A percentile compares a stretch with the other conserved stretches of the same genome.
These are phyloP conservation scores for Dipodascus geniculatus DNA, from an alignment of 805 yeast species.

Conservation along the genomic window DNA sequence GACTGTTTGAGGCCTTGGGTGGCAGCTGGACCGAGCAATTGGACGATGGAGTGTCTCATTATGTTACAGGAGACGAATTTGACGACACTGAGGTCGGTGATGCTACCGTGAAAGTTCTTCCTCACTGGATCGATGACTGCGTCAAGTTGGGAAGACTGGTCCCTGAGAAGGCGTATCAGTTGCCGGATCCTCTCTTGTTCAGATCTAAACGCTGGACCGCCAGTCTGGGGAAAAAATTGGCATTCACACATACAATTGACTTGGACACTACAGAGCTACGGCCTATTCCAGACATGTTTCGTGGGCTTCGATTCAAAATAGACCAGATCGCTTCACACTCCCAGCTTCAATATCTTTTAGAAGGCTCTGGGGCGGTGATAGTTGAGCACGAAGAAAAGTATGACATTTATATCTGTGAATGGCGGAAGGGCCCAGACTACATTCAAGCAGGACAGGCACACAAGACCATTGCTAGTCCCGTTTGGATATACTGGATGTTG, in stretches of 20 bases:
- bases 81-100: slow-evolving; percentile 23
- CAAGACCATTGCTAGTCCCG: slow-evolving; percentile 48
- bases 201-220: neutral
- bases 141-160: slow-evolving; percentile 39
- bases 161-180: slow-evolving; percentile 41
- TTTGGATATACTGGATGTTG: slow-evolving; percentile 67
- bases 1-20: neutral
- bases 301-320: neutral
- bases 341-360: neutral
- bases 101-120: slow-evolving; percentile 45
- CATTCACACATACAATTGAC: neutral
- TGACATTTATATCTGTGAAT: slow-evolving; percentile 49
- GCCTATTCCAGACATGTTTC: neutral
- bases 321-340: neutral
- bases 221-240: neutral
- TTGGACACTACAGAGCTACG: neutral
- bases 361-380: slow-evolving; percentile 38
- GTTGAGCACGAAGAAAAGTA: slow-evolving; percentile 22
- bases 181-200: slow-evolving; percentile 27
- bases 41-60: neutral
- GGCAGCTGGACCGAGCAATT: neutral
- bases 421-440: slow-evolving; percentile 47
- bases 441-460: slow-evolving; percentile 31
- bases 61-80: neutral
- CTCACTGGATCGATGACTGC: slow-evolving; percentile 73